Evolutionary conservation across 208 protist genomes (phyloP).

Genomic region (Wallacemonas collosoma): DNA sequence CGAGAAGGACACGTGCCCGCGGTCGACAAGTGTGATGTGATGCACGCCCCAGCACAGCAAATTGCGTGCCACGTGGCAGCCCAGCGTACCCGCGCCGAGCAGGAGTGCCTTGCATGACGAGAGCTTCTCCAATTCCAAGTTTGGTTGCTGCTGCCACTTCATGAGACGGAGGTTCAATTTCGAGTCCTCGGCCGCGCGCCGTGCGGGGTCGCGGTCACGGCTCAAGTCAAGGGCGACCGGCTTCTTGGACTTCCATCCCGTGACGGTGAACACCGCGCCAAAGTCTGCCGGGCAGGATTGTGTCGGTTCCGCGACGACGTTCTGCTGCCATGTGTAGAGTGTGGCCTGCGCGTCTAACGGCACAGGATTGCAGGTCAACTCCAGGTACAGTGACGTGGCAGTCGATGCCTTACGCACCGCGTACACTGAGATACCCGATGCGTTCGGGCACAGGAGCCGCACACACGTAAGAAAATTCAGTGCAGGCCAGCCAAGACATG

Average conservation of each 20-base stretch:
- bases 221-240: conserved; percentile 63
- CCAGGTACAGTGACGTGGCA: conserved; percentile 38
- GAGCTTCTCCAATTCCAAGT: conserved; percentile 90
- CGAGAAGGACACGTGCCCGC: conserved; percentile 94
- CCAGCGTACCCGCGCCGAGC: conserved; percentile 97
- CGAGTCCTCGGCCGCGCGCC: conserved; percentile 64
- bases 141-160: conserved; percentile 97
- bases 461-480: conserved; percentile 69
- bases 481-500: conserved; percentile 36
- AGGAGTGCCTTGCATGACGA: conserved; percentile 92
- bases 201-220: conserved; percentile 86
- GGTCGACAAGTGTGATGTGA: conserved; percentile 96
- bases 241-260: conserved; percentile 47
- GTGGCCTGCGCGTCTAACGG: conserved; percentile 10
- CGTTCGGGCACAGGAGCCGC: conserved; percentile 42
- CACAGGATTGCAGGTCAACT: conserved; percentile 40
- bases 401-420: conserved; percentile 45
- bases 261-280: not conserved
- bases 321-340: no score
- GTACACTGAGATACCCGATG: conserved; percentile 40
- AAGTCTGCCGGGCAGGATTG: not conserved
- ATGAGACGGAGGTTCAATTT: conserved; percentile 97
- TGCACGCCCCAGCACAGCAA: conserved; percentile 97
- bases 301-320: not conserved
- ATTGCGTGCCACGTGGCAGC: conserved; percentile 97